Conservation (phyloP, 371 early-diverging fungal genomes). For the Saksenaea vasiformis region DNA sequence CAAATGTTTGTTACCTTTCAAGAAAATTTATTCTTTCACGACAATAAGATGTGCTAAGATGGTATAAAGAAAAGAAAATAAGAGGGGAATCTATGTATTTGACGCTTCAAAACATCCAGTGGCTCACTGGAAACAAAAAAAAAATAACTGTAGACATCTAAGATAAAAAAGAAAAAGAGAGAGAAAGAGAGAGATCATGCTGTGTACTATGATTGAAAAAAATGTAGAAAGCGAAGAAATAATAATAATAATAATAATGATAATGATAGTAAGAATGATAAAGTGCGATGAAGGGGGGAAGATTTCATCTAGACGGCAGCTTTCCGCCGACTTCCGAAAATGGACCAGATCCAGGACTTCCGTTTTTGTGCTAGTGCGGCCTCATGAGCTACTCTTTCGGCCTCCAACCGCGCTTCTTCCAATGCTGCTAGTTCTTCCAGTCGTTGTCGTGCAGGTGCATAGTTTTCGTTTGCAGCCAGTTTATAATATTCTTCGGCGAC, state of each 20-base stretch:
- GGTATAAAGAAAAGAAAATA: too few relatives aligned
- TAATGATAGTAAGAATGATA: too few relatives aligned
- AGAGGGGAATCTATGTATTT: too few relatives aligned
- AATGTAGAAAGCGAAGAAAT: background rate
- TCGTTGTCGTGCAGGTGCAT: constrained; percentile 34
- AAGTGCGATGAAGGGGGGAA: background rate
- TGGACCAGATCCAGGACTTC: constrained; percentile 22
- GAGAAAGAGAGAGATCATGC: too few relatives aligned
- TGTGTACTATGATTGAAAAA: background rate
- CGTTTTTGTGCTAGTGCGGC: constrained; percentile 9
- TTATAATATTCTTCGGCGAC: constrained; percentile 48
- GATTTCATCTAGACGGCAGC: constrained; percentile 15
- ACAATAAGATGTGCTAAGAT: too few relatives aligned
- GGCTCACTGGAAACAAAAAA: too few relatives aligned
- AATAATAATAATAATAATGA: too few relatives aligned
- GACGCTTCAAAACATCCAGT: too few relatives aligned
- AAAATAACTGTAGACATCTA: too few relatives aligned
- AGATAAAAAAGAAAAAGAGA: too few relatives aligned
- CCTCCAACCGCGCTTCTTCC: constrained; percentile 13
- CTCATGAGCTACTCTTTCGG: constrained; percentile 6
- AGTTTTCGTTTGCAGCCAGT: constrained; percentile 43
- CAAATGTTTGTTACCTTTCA: too few relatives aligned
- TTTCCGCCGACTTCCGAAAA: constrained; percentile 19
- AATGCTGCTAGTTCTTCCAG: constrained; percentile 15
- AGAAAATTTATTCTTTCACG: too few relatives aligned